Evolutionary conservation across 352 stramenopile species (phyloP), one percentile per base, ranked within the genome.

Genomic region (Phytophthora uliginosa): DNA sequence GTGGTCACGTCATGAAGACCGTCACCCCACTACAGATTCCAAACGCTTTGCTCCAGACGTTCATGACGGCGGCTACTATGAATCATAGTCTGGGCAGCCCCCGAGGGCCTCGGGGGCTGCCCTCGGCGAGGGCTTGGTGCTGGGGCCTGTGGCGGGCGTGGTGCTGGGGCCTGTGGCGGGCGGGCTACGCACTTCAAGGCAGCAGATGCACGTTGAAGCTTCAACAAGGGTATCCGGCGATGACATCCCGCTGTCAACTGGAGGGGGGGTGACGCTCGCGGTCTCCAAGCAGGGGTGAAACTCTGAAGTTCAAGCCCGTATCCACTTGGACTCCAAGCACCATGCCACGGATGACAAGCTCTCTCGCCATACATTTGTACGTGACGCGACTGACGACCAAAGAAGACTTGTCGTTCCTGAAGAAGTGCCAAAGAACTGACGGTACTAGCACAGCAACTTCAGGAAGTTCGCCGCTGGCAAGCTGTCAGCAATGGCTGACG

Each of bases 1-100:
- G 56, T 53, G 56, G 56, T 62, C 56, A 62, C 38, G 57, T 55
- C 42, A 4, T 56, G 40, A 55, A 64, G 40, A 64, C 57, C 57
- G 18, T 64, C 26, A 24, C 57, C 57, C 57, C 28, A 56, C 57
- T 63, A 53, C 56, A 63, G 15, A n/a, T n/a, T 26, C 2, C 24
- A 26, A 26, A 2, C 24, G 24, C 24, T 26, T 1, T 26, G 24
- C 24, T 26, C 24, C 24, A 26, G 24, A 26, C 24, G 24, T 26
- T 2, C 2, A 26, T 26, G 24, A 26, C 24, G 24, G 24, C 24
- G 24, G 24, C 24, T 26, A 26, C 24, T 26, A 26, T 26, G 24
- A 26, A 26, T 26, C 24, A 26, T 26, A 26, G 24, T 26, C 24
- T 26, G 24, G 24, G 24, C 2, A 26, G 24, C 24, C 24, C 24